Base-by-base conservation (phyloP, 2,329 filamentous ascomycete species). In the Epichloe hybrida region DNA sequence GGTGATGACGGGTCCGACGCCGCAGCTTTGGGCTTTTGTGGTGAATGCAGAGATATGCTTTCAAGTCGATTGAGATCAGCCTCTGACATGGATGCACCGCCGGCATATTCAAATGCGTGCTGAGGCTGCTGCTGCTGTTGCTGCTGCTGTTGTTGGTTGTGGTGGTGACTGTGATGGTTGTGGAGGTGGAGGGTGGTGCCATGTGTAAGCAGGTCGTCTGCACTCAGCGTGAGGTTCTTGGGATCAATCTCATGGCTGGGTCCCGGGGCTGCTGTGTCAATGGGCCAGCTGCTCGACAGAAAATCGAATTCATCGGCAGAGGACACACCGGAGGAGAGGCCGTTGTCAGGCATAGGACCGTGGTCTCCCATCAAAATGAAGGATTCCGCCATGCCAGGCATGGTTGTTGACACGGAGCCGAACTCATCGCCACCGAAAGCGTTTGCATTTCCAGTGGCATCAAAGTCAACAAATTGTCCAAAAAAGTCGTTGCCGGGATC, bases 61-160 rank as follows among this genome's bases (percentile, higher is more conserved):
- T 73, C 70, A 3, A 75, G 64, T 34, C 66, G 64, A 8, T 72
- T 64, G n/a, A 75, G 62, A 56, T 74, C 72, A 38, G 70, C 69
- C 54, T 75, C 71, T 3, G 72, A 74, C 61, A 74, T 70, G 52
- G 69, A 71, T 23, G 61, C 66, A 13, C 62, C 62, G 39, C 62
- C 62, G 12, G 64, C 52, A 48, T 57, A 54, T 5, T 57, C 54
- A 36, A 57, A 52, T 21, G 11, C 57, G 17, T 59, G 57, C 7
- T 52, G 49, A 6, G 6, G 23, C 4, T 49, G 47, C 6, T 2
- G 2, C 23, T 59, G 56, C 9, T 49, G 45, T 39, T 58, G 56
- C 6, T 48, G 42, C 7, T 27, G 23, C 27, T 31, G 27, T 0
- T 31, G 43, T 7, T n/a, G n/a, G 9, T 45, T 27, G 13, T 37